Evolutionary conservation across 495 filamentous ascomycete species (phyloP).

Genomic region (Elasticomyces elasticus): DNA sequence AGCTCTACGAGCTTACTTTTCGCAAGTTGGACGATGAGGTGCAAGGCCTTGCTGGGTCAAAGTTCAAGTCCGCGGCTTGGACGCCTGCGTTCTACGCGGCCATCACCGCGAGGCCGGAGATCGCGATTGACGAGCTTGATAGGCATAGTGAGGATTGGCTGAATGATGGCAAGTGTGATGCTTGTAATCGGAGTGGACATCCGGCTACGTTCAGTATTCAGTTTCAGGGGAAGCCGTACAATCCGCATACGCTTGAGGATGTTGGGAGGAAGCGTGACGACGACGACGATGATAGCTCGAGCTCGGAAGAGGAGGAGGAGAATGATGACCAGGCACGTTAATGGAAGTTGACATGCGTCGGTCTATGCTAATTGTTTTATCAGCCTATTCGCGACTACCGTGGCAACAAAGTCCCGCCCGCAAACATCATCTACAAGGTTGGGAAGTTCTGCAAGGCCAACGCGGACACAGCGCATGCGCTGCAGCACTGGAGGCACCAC

Average conservation of each 20-base stretch:
- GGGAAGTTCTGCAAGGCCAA: slow-evolving; percentile 53
- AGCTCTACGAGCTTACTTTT: slow-evolving; percentile 62
- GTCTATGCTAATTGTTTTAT: not conserved
- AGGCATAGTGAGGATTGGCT: slow-evolving; percentile 23
- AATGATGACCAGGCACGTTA: not conserved
- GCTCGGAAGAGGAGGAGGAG: slow-evolving; percentile 4
- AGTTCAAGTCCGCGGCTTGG: slow-evolving; percentile 68
- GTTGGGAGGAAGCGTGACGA: slow-evolving; percentile 37
- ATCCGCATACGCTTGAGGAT: slow-evolving; percentile 57
- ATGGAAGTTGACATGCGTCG: slow-evolving; percentile 10
- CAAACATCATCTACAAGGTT: slow-evolving; percentile 26
- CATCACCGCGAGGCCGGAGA: slow-evolving; percentile 53
- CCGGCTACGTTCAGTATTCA: slow-evolving; percentile 52
- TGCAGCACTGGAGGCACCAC: slow-evolving; percentile 66
- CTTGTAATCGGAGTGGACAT: slow-evolving; percentile 63
- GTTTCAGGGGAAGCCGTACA: slow-evolving; percentile 61
- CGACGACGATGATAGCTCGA: slow-evolving; percentile 22
- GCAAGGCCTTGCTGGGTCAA: slow-evolving; percentile 54
- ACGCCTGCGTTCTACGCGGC: slow-evolving; percentile 53
- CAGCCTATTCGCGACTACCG: slow-evolving; percentile 23
- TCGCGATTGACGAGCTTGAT: slow-evolving; percentile 30
- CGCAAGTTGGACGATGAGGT: slow-evolving; percentile 65
- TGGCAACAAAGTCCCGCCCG: slow-evolving; percentile 26
- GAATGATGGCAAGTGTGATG: slow-evolving; percentile 54
- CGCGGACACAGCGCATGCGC: slow-evolving; percentile 56